These are phyloP conservation scores for Esteya vermicola DNA, from an alignment of 2,329 filamentous ascomycete genomes.

Conservation along the genomic window DNA sequence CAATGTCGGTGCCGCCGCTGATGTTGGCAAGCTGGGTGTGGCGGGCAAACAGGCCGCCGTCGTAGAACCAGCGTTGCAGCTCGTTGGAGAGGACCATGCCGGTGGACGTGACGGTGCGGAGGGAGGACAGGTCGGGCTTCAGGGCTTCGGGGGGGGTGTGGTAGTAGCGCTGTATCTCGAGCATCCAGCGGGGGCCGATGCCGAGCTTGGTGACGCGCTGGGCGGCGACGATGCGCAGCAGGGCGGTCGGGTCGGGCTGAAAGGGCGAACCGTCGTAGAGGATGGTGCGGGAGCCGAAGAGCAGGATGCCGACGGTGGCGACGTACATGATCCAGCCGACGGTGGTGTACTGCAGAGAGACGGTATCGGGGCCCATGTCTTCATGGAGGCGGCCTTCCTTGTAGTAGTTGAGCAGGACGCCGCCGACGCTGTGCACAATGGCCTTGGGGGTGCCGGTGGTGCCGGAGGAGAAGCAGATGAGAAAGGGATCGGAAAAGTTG, in stretches of 20 bases:
- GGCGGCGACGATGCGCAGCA: conserved; percentile 47
- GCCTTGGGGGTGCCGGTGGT: conserved; percentile 78
- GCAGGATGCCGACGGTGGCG: conserved; percentile 39
- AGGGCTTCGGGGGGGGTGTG: conserved; percentile 42
- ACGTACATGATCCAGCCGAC: conserved; percentile 89
- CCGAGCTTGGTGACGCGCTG: conserved; percentile 60
- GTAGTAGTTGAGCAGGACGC: conserved; percentile 35
- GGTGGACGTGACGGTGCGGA: conserved; percentile 53
- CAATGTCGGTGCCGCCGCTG: conserved; percentile 64
- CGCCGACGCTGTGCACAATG: conserved; percentile 65
- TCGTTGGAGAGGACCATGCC: conserved; percentile 71
- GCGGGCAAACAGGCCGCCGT: conserved; percentile 48
- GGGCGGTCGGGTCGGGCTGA: conserved; percentile 47
- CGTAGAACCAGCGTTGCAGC: conserved; percentile 67
- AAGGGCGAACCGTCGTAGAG: conserved; percentile 81
- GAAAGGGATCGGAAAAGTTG: conserved; percentile 58
- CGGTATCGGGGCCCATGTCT: conserved; percentile 21
- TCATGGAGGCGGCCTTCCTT: conserved; percentile 48
- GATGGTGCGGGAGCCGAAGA: conserved; percentile 46
- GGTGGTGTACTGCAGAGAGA: conserved; percentile 43
- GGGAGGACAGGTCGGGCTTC: conserved; percentile 41
- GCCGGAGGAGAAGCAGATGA: conserved; percentile 67
- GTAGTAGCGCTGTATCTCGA: conserved; percentile 48
- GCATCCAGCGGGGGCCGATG: conserved; percentile 62
- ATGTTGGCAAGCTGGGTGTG: conserved; percentile 58